These are phyloP conservation scores for Fusarium chuoi DNA, from an alignment of 2,329 filamentous ascomycete genomes.

Conservation along the genomic window DNA sequence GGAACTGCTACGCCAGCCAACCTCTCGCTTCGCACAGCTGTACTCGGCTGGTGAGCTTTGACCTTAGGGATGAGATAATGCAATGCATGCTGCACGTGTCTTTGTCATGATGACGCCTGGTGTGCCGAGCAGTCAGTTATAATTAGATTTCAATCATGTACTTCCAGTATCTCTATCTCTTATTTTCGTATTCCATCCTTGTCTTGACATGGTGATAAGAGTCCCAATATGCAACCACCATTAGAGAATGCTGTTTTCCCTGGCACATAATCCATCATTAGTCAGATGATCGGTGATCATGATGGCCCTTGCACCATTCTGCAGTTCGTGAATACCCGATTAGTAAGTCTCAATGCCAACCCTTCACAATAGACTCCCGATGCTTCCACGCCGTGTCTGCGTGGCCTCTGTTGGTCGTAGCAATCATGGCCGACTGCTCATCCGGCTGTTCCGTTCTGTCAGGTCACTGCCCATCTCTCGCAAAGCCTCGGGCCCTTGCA, in stretches of 20 bases:
- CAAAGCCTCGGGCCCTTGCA: background rate
- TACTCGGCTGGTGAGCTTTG: background rate
- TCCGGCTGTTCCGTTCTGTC: background rate
- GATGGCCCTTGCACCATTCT: rapidly evolving
- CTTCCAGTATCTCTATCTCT: background rate
- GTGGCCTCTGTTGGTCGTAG: background rate
- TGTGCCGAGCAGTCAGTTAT: background rate
- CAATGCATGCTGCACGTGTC: background rate
- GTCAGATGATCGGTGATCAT: rapidly evolving
- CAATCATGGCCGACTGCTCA: background rate
- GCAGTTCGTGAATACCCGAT: too few relatives aligned
- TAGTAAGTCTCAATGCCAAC: rapidly evolving
- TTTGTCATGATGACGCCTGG: background rate
- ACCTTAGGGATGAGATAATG: background rate
- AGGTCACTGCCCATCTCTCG: background rate
- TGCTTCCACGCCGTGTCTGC: background rate
- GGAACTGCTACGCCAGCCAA: background rate
- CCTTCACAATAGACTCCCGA: background rate
- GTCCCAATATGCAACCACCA: background rate
- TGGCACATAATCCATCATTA: rapidly evolving
- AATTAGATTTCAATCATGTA: background rate
- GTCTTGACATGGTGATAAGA: background rate
- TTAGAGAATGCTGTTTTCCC: rapidly evolving
- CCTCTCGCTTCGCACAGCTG: background rate
- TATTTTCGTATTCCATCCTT: background rate